Evolutionary conservation across 2,329 filamentous ascomycete genomes (phyloP).

Genomic region (Aspergillus sp.): DNA sequence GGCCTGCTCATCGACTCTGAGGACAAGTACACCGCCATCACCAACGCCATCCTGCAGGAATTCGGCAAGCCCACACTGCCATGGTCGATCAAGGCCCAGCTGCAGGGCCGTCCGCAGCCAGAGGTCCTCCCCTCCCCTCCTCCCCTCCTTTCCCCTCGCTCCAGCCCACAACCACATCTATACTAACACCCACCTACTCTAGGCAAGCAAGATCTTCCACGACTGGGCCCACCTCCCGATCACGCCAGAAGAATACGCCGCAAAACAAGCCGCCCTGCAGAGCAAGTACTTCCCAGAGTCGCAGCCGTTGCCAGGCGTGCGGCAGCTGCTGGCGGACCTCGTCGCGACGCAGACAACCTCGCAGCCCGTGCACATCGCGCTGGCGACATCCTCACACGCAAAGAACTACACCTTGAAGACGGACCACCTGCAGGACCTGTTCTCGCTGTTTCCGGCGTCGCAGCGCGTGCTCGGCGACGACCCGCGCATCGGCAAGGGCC

Average conservation of each 20-base stretch:
- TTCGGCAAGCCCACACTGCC: conserved; percentile 75
- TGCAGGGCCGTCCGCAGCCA: conserved; percentile 66
- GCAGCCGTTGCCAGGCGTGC: conserved; percentile 77
- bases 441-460: conserved; percentile 61
- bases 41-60: conserved; percentile 76
- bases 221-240: conserved; percentile 87
- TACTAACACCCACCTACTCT: background rate
- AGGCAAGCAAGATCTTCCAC: conserved; percentile 64
- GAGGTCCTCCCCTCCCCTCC: conserved; percentile 41
- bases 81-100: conserved; percentile 89
- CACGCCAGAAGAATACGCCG: conserved; percentile 63
- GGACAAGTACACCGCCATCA: conserved; percentile 80
- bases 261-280: conserved; percentile 64
- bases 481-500: conserved; percentile 67
- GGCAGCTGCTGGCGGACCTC: conserved; percentile 58
- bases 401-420: conserved; percentile 79
- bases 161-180: background rate
- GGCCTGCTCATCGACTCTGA: conserved; percentile 92
- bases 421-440: conserved; percentile 50
- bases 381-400: conserved; percentile 76
- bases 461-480: conserved; percentile 86
- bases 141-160: background rate
- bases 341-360: conserved; percentile 32
- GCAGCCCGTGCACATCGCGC: conserved; percentile 69
- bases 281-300: conserved; percentile 68